A percentile compares a stretch with the other conserved stretches of the same genome.
Conservation (phyloP, 2,329 filamentous ascomycete species). For the Fusarium secorum region DNA sequence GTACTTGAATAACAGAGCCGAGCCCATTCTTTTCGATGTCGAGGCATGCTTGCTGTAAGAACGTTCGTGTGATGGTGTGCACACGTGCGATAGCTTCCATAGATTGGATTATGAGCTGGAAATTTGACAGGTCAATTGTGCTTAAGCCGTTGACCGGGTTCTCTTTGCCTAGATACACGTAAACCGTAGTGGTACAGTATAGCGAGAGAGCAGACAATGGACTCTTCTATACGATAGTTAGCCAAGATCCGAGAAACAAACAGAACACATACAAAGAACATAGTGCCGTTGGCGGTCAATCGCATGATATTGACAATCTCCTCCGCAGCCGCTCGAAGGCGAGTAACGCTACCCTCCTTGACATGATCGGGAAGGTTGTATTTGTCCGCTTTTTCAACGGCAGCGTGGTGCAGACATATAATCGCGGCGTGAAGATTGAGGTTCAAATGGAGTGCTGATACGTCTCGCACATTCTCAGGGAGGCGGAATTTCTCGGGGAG, state of each 20-base stretch:
- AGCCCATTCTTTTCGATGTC: constrained; percentile 71
- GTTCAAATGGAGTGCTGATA: constrained; percentile 81
- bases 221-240: constrained; percentile 42
- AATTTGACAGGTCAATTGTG: constrained; percentile 54
- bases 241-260: background rate
- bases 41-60: constrained; percentile 84
- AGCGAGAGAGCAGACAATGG: constrained; percentile 72
- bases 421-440: constrained; percentile 88
- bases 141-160: constrained; percentile 67
- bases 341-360: constrained; percentile 73
- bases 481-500: constrained; percentile 78
- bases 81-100: constrained; percentile 79
- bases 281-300: constrained; percentile 74
- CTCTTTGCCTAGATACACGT: constrained; percentile 78
- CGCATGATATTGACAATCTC: constrained; percentile 87
- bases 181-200: constrained; percentile 85
- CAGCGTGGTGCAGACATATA: constrained; percentile 89
- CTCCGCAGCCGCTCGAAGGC: constrained; percentile 80
- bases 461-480: constrained; percentile 71
- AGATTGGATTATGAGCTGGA: constrained; percentile 80
- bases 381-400: constrained; percentile 82
- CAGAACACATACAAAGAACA: constrained; percentile 65
- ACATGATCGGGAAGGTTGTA: constrained; percentile 71
- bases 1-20: constrained; percentile 47
- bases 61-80: constrained; percentile 81